Percentiles rank a stretch among this genome's conserved stretches.
Evolutionary conservation across 179 eudicot genomes (phyloP).

Genomic region (Dionaea muscipula): DNA sequence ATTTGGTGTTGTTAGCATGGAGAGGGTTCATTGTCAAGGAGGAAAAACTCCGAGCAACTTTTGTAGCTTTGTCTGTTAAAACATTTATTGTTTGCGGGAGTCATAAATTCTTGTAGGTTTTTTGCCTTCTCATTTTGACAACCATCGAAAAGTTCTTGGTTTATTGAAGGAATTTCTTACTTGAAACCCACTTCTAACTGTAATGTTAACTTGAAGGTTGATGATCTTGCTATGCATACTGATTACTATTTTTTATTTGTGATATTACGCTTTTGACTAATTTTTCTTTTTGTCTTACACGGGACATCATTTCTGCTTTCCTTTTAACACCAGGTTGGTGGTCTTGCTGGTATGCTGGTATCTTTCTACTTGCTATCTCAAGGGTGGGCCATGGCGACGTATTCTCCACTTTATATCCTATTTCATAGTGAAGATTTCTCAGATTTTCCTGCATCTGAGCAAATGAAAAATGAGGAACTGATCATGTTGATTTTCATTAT

Average conservation of each 20-base stretch:
- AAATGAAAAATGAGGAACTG: background rate
- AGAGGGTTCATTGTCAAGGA: no score
- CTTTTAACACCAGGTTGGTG: slow-evolving; percentile 52
- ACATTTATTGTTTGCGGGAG: no score
- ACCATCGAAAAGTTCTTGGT: no score
- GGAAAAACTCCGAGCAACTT: no score
- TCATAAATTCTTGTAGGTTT: no score
- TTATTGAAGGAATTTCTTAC: no score
- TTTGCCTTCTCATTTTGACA: no score
- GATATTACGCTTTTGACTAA: background rate
- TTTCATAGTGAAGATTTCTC: slow-evolving; percentile 3
- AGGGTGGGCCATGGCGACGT: slow-evolving; percentile 88
- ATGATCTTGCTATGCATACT: background rate
- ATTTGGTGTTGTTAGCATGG: no score
- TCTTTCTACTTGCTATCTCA: slow-evolving; percentile 75
- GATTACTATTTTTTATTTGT: background rate
- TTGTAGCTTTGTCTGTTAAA: background rate
- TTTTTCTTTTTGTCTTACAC: background rate
- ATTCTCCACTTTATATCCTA: slow-evolving; percentile 89
- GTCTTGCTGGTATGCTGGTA: slow-evolving; percentile 71
- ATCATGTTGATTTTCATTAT: background rate
- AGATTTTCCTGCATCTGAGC: background rate
- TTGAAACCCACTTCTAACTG: no score
- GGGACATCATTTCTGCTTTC: slow-evolving; percentile 4
- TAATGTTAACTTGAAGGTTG: background rate